Conservation (phyloP, 805 yeast species). For the Suhomyces sp. region DNA sequence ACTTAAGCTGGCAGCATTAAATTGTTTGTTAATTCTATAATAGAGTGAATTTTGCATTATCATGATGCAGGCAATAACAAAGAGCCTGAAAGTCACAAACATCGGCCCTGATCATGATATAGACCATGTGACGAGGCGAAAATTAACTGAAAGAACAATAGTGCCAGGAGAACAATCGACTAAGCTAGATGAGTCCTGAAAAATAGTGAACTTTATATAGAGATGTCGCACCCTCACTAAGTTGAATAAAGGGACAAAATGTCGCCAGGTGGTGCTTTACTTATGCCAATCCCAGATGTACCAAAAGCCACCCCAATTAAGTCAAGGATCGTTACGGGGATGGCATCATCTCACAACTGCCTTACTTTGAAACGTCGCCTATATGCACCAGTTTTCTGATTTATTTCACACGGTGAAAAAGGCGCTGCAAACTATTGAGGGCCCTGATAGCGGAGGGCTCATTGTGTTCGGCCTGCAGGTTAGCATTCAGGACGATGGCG, state of each 20-base stretch:
- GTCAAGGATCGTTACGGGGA: background rate
- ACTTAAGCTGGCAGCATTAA: background rate
- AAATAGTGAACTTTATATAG: background rate
- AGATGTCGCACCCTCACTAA: background rate
- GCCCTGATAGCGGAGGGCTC: background rate
- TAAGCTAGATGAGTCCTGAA: conserved; percentile 3
- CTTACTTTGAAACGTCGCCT: background rate
- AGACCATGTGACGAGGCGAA: background rate
- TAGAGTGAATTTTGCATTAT: background rate
- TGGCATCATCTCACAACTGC: background rate
- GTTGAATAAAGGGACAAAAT: background rate
- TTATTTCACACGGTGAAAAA: background rate
- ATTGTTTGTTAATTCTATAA: background rate
- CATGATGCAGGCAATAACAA: background rate
- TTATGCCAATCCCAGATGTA: background rate
- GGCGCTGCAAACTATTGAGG: background rate
- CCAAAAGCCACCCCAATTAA: background rate
- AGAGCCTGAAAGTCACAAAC: background rate
- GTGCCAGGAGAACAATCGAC: background rate
- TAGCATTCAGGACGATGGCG: background rate
- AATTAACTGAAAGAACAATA: background rate
- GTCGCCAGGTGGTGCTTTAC: background rate
- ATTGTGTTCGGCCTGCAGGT: background rate
- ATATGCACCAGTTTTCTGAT: background rate
- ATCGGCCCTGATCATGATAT: background rate